Percentiles rank a stretch among this genome's conserved stretches.
phyloP scores from a whole-genome alignment of 2,329 filamentous ascomycete genomes.

The Aspergillus glaucus region DNA sequence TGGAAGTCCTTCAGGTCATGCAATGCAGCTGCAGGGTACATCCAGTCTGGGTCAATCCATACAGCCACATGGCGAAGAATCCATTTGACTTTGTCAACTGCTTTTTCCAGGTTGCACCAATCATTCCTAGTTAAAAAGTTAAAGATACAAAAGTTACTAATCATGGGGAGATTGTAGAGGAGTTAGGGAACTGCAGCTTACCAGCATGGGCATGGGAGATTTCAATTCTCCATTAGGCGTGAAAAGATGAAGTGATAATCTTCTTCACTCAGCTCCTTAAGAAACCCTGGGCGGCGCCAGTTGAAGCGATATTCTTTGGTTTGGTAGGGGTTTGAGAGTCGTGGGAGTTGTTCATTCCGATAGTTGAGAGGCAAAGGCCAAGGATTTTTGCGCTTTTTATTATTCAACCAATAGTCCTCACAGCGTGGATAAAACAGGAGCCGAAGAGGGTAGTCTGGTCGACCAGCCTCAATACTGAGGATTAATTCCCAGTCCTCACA shows the following conservation, averaged over 20 bases:
- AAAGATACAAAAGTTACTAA: background rate
- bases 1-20: too few relatives aligned
- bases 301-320: background rate
- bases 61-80: background rate
- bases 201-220: background rate
- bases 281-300: background rate
- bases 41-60: background rate
- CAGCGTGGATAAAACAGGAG: background rate
- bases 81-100: background rate
- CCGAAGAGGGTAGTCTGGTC: background rate
- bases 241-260: background rate
- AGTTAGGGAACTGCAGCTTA: background rate
- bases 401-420: background rate
- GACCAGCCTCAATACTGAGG: background rate
- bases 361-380: background rate
- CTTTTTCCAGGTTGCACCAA: background rate
- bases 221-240: background rate
- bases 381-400: background rate
- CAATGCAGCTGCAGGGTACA: too few relatives aligned
- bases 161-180: background rate
- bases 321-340: background rate
- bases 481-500: background rate
- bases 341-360: background rate
- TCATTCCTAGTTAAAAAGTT: background rate
- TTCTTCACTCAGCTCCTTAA: background rate